Percentiles rank a stretch among this genome's conserved stretches.
Conservation (phyloP, 2,329 filamentous ascomycete species). For the Penicillium crustosum region DNA sequence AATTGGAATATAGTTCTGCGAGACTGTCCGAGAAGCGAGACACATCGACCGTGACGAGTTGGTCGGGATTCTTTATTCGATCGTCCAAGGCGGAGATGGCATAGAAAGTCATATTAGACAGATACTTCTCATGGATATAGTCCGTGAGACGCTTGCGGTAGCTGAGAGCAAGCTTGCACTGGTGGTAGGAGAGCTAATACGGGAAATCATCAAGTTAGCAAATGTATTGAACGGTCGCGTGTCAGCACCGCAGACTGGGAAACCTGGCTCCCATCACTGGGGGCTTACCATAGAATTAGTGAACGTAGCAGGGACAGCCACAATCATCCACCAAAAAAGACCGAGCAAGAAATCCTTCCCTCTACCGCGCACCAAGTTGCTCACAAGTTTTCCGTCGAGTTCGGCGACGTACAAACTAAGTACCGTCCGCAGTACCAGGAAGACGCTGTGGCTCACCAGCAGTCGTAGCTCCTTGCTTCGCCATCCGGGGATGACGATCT, state of each 20-base stretch:
- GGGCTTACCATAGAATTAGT: slow-evolving; percentile 91
- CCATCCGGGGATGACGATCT: slow-evolving; percentile 89
- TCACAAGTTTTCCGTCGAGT: slow-evolving; percentile 90
- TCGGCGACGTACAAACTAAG: slow-evolving; percentile 96
- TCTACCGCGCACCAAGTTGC: slow-evolving; percentile 84
- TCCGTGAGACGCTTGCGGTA: slow-evolving; percentile 94
- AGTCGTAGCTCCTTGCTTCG: slow-evolving; percentile 83
- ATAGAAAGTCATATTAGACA: slow-evolving; percentile 98
- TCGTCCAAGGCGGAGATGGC: slow-evolving; percentile 93
- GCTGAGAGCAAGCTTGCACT: slow-evolving; percentile 88
- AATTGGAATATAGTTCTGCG: slow-evolving; percentile 91
- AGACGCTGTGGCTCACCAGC: slow-evolving; percentile 87
- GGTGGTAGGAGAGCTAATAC: slow-evolving; percentile 83
- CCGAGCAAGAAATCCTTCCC: slow-evolving; percentile 85
- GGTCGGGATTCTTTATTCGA: slow-evolving; percentile 96
- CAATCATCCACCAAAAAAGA: slow-evolving; percentile 97
- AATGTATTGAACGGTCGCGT: slow-evolving; percentile 11
- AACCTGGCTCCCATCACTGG: neutral
- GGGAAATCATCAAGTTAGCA: slow-evolving; percentile 7
- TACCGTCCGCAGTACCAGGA: slow-evolving; percentile 83
- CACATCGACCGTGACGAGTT: slow-evolving; percentile 94
- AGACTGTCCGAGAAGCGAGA: slow-evolving; percentile 94
- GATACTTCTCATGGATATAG: slow-evolving; percentile 90
- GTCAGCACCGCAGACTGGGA: neutral
- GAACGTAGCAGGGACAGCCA: slow-evolving; percentile 92